Conservation (phyloP, 768 basidiomycete genomes). For the Suillus decipiens region DNA sequence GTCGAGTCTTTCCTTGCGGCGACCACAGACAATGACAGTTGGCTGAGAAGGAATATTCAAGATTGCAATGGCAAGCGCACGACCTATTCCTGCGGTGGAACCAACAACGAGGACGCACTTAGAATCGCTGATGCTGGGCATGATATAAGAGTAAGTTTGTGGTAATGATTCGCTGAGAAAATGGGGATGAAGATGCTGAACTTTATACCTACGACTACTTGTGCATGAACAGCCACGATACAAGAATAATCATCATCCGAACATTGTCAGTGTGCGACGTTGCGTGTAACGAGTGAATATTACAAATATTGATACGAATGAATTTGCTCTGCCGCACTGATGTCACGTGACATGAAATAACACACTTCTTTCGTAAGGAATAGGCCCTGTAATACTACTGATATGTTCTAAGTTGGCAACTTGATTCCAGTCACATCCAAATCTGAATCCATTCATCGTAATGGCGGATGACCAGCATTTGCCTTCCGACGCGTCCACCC, state of each 20-base stretch:
- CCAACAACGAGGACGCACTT: slow-evolving; percentile 57
- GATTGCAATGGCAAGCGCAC: slow-evolving; percentile 53
- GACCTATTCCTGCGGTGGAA: slow-evolving; percentile 61
- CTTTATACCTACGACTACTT: neutral
- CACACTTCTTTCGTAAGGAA: too few species aligned
- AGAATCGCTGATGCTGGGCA: slow-evolving; percentile 43
- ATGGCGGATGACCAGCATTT: slow-evolving; percentile 8
- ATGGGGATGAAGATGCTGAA: neutral
- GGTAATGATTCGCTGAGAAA: neutral
- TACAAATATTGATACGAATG: too few species aligned
- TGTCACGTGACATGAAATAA: too few species aligned
- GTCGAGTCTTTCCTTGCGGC: slow-evolving; percentile 54
- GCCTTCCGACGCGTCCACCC: slow-evolving; percentile 1
- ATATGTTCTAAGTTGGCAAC: neutral
- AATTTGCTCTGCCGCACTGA: too few species aligned
- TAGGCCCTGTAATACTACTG: neutral
- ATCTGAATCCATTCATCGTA: neutral
- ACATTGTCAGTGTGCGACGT: too few species aligned
- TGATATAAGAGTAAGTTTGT: slow-evolving; percentile 9
- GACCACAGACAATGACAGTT: slow-evolving; percentile 51
- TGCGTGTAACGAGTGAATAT: too few species aligned
- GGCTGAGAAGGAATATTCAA: slow-evolving; percentile 49
- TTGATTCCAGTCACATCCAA: too few species aligned
- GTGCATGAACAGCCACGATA: slow-evolving; percentile 6
- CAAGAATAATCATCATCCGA: too few species aligned